Base-by-base conservation (phyloP, 305 asterid species). In the Ajuga reptans region DNA sequence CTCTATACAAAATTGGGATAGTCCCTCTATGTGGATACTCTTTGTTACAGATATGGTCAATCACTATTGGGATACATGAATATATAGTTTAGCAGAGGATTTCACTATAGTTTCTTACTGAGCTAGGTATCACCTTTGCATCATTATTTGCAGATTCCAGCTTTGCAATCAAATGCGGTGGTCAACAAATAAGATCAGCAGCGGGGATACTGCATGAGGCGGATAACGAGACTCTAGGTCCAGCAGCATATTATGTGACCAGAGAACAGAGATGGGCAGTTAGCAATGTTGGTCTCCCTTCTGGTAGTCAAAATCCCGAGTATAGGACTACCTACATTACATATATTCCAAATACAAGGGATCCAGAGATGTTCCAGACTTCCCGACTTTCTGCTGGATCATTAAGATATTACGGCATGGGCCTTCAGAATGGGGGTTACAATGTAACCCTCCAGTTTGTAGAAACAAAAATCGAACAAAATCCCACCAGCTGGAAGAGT, bases 341-440 rank as follows among this genome's bases (percentile, higher is more conserved):
- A 27, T 72, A 67, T 39, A 73, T 84, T 66, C 71, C 81, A 36
- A 85, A 82, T 69, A 81, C 95, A 45, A 66, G 75, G 74, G 90
- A 87, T 75, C 69, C 88, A 1, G 85, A 86, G 72, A 37, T 89
- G 71, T 84, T 80, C 82, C 93, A 83, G 57, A 79, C 79, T 14
- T 80, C 95, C 4, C 82, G 95, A 5, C 16, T 84, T 74, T 89
- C 96, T 15, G 87, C 89, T 62, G 89, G 91, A 64, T 89, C 95
- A 17, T 77, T 89, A 51, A 84, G 96, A 77, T 89, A 89, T 76
- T 85, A 78, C 64, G 91, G 96, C 45, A 67, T 87, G 76, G 95
- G 92, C 80, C 85, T 89, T 59, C 58, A 87, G 79, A 89, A 87
- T 72, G 95, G 95, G n/a, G 84, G 85, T 57, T 89, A 89, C 84